Conservation (phyloP, 2,329 filamentous ascomycete species). For the Phoma sp. region DNA sequence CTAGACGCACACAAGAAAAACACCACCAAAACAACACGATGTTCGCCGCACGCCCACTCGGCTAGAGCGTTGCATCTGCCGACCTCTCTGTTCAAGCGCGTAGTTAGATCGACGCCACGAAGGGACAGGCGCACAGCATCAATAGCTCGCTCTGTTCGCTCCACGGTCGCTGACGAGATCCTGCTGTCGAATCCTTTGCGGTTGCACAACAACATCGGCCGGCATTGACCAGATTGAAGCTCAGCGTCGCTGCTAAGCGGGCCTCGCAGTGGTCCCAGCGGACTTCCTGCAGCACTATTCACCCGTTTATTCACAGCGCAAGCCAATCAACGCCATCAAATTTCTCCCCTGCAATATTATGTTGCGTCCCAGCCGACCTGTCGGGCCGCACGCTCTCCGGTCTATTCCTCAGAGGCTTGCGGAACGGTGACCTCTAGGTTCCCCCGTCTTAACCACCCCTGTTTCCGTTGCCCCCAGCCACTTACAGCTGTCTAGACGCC, state of each 20-base stretch:
- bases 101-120: conserved; percentile 12
- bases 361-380: conserved; percentile 40
- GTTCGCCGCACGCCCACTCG: conserved; percentile 8
- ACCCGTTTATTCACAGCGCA: conserved; percentile 39
- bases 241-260: conserved; percentile 22
- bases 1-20: conserved; percentile 25
- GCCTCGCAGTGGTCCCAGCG: conserved; percentile 18
- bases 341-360: conserved; percentile 40
- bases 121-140: conserved; percentile 12
- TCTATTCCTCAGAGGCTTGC: conserved; percentile 37
- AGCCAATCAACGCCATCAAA: conserved; percentile 33
- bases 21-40: conserved; percentile 20
- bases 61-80: conserved; percentile 10
- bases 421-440: conserved; percentile 26
- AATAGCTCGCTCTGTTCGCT: conserved; percentile 12
- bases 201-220: conserved; percentile 30
- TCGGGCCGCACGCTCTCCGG: conserved; percentile 33
- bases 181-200: conserved; percentile 23
- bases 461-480: conserved; percentile 33
- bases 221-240: conserved; percentile 33
- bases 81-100: conserved; percentile 1
- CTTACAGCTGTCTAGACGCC: conserved; percentile 29
- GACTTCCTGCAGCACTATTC: conserved; percentile 40
- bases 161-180: conserved; percentile 10
- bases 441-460: conserved; percentile 30